These are phyloP conservation scores for Knoxdaviesia proteae DNA, from an alignment of 2,329 filamentous ascomycete species.

Conservation along the genomic window DNA sequence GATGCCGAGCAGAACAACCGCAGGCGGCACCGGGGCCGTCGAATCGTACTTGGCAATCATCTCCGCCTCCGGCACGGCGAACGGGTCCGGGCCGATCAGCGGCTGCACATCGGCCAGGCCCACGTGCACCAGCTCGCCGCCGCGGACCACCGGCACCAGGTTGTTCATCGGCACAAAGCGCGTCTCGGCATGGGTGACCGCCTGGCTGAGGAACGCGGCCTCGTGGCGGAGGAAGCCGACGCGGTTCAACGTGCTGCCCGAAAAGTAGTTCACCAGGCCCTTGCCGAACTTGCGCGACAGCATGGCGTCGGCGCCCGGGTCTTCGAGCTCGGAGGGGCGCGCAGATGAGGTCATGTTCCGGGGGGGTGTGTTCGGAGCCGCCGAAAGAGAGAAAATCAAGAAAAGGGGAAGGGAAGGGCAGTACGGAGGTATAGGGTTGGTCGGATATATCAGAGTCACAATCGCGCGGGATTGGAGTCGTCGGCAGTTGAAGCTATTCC, in stretches of 20 bases:
- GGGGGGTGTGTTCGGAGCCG: too few species aligned
- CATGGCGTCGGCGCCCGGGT: slow-evolving; percentile 34
- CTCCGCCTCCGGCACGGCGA: slow-evolving; percentile 50
- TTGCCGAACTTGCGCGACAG: slow-evolving; percentile 58
- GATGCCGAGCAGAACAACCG: slow-evolving; percentile 69
- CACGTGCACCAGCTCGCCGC: slow-evolving; percentile 42
- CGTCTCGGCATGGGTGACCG: slow-evolving; percentile 43
- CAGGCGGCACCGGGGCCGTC: slow-evolving; percentile 33
- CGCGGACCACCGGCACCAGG: slow-evolving; percentile 48
- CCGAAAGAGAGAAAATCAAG: neutral
- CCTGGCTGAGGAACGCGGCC: slow-evolving; percentile 45
- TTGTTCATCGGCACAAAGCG: slow-evolving; percentile 62
- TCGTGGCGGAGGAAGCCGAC: slow-evolving; percentile 59
- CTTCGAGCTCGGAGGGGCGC: slow-evolving; percentile 5
- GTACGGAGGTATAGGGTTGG: neutral
- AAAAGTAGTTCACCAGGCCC: slow-evolving; percentile 70
- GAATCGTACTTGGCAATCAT: slow-evolving; percentile 57
- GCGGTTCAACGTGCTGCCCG: slow-evolving; percentile 57
- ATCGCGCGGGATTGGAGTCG: too few species aligned
- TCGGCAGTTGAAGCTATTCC: too few species aligned
- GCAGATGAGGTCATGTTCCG: neutral
- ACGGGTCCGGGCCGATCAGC: slow-evolving; percentile 53
- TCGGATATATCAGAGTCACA: too few species aligned
- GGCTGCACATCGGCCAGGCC: slow-evolving; percentile 45
- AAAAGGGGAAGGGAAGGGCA: neutral